phyloP scores from a whole-genome alignment of 768 basidiomycete species.

The Rubroboletus pulcherrimus region DNA sequence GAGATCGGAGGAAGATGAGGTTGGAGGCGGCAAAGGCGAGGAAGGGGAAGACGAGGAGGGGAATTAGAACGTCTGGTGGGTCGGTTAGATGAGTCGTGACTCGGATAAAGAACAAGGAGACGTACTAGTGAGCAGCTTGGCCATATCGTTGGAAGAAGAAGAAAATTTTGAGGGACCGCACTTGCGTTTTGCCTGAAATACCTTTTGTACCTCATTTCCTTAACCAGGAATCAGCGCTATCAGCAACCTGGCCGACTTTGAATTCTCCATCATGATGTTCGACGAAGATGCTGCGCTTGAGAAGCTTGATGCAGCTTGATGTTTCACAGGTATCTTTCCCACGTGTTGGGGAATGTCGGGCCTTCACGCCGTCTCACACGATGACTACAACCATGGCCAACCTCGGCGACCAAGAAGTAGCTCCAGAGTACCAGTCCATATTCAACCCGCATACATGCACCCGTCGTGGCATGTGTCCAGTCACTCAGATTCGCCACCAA shows the following conservation, averaged over 20 bases:
- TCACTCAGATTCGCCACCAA: slow-evolving; percentile 49
- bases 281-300: too few species aligned
- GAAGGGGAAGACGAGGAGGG: slow-evolving; percentile 19
- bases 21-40: slow-evolving; percentile 9
- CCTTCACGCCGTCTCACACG: background rate
- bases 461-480: slow-evolving; percentile 74
- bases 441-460: slow-evolving; percentile 61
- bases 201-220: too few species aligned
- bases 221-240: too few species aligned
- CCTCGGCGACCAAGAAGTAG: slow-evolving; percentile 9
- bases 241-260: too few species aligned
- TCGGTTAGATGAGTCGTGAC: background rate
- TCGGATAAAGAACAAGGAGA: background rate
- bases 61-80: slow-evolving; percentile 13
- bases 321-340: too few species aligned
- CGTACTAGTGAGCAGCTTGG: background rate
- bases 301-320: too few species aligned
- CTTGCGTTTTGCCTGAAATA: too few species aligned
- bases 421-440: slow-evolving; percentile 36
- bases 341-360: background rate
- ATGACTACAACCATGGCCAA: slow-evolving; percentile 4
- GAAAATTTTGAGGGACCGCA: too few species aligned
- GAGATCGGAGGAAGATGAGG: slow-evolving; percentile 12
- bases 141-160: background rate
- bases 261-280: too few species aligned